Base-by-base conservation (phyloP, 192 early-diverging fungal species). In the Pilaira anomala region DNA sequence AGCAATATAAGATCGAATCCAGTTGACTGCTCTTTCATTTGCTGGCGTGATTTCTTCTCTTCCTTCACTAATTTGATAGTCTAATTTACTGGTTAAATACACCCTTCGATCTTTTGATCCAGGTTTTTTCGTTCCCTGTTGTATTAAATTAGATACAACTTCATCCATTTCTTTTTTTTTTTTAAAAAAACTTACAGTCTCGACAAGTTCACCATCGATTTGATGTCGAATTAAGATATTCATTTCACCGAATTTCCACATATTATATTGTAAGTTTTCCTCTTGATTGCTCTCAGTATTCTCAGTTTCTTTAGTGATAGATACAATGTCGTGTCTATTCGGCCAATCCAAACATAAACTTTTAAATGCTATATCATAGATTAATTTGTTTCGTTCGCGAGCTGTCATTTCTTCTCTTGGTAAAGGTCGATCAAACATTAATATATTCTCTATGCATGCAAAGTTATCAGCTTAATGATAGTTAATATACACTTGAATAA, bases 161-260 rank as follows among this genome's bases (percentile, higher is more conserved):
- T n/a, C n/a, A n/a, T n/a, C n/a, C n/a, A 9, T 9, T 9, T 36
- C 6, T 36, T 36, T 36, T 3, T 36, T 36, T 1, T 36, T 9
- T 36, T 1, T 36, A 36, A 3, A 36, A 36, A 36, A 9, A 4
- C 33, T 36, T 36, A 36, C 33, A 6, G 6, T 36, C 11, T 36
- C 33, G 14, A 26, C 14, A 25, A 44, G 46, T 33, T 48, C 68
- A 22, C 62, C 72, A 46, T 66, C 36, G 7, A 52, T 24, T 53
- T 62, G 67, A 54, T 61, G 62, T 49, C 72, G 54, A 8, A 74
- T 49, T 12, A 74, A 41, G 11, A 74, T 14, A 54, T 36, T 65
- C 18, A 74, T 45, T 13, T 65, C 62, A n/a, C 67, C 72, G 61
- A 74, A 66, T 33, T 18, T 56, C 72, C 72, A 74, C 21, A 68